Conservation (phyloP, 306 rosid species). For the Cucurbita maxima region DNA sequence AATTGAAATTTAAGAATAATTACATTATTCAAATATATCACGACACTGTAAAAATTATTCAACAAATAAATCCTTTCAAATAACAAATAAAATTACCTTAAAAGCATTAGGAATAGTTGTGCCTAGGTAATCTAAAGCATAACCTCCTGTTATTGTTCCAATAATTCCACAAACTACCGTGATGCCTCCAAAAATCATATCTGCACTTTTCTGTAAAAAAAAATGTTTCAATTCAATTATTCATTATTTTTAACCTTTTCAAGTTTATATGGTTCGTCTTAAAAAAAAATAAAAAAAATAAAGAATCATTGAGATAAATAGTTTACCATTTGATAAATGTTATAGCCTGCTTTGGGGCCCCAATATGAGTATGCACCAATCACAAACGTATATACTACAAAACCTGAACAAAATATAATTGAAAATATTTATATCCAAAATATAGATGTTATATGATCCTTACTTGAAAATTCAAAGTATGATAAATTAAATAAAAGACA, state of each 20-base stretch:
- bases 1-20: background rate
- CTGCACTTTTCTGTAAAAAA: slow-evolving; percentile 48
- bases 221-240: background rate
- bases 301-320: background rate
- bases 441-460: background rate
- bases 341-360: slow-evolving; percentile 84
- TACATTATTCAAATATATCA: background rate
- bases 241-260: too few species aligned
- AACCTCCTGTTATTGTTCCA: slow-evolving; percentile 72
- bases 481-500: too few species aligned
- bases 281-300: too few species aligned
- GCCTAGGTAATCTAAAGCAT: slow-evolving; percentile 38
- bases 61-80: background rate
- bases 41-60: background rate
- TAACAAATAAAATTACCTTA: slow-evolving; percentile 34
- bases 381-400: slow-evolving; percentile 61
- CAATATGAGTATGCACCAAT: slow-evolving; percentile 83
- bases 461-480: background rate
- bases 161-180: slow-evolving; percentile 59
- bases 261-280: too few species aligned
- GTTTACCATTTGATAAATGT: slow-evolving; percentile 64
- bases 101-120: slow-evolving; percentile 71
- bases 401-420: slow-evolving; percentile 23
- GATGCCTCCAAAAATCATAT: slow-evolving; percentile 74
- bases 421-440: background rate